Conservation (phyloP, 2,329 filamentous ascomycete genomes). For the Aureobasidium sp. region DNA sequence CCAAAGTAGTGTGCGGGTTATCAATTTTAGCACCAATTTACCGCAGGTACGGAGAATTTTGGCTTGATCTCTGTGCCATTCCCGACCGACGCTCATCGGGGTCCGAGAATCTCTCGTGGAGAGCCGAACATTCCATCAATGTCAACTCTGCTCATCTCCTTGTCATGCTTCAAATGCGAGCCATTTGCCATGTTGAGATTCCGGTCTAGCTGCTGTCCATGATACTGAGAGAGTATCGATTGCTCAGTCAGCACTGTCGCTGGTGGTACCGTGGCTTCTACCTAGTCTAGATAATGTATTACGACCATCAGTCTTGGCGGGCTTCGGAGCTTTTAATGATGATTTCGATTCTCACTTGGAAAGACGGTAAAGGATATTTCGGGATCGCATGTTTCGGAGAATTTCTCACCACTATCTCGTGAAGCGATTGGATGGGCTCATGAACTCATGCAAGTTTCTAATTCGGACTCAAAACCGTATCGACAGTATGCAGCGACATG, state of each 20-base stretch:
- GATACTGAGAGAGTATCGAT: background rate
- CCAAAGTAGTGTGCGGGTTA: slow-evolving; percentile 11
- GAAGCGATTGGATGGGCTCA: background rate
- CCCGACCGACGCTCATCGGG: slow-evolving; percentile 10
- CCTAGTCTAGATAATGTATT: background rate
- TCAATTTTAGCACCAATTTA: slow-evolving; percentile 14
- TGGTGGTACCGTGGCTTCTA: background rate
- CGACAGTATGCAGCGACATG: slow-evolving; percentile 7
- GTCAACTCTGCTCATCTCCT: background rate
- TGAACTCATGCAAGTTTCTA: slow-evolving; percentile 2
- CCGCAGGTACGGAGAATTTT: slow-evolving; percentile 12
- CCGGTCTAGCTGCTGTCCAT: background rate
- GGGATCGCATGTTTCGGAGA: slow-evolving; percentile 9
- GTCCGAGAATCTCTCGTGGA: slow-evolving; percentile 11
- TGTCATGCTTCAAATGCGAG: background rate
- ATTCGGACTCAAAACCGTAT: background rate
- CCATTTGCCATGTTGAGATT: background rate
- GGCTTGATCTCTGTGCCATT: slow-evolving; percentile 9
- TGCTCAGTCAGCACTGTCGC: background rate
- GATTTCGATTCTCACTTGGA: background rate
- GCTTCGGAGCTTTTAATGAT: slow-evolving; percentile 6
- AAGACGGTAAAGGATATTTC: slow-evolving; percentile 1
- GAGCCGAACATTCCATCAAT: slow-evolving; percentile 7
- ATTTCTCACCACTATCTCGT: background rate
- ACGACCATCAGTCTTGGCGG: slow-evolving; percentile 2